These are phyloP conservation scores for Fonsecaea nubica DNA, from an alignment of 2,329 filamentous ascomycete genomes.

Conservation along the genomic window DNA sequence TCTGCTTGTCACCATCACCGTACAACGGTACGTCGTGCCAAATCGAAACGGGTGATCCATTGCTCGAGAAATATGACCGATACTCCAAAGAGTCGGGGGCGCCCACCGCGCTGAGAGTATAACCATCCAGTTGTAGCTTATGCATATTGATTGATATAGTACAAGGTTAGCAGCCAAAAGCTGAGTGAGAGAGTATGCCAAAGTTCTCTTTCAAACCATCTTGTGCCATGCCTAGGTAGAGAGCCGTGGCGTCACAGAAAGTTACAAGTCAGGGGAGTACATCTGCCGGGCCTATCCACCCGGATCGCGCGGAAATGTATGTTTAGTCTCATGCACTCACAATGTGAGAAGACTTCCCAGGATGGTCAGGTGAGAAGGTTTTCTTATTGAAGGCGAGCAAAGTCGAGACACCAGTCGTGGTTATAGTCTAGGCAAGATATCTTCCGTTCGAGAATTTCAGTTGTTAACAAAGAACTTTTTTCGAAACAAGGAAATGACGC, in stretches of 20 bases:
- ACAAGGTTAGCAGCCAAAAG: background rate
- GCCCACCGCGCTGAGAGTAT: background rate
- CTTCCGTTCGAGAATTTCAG: background rate
- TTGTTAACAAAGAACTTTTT: background rate
- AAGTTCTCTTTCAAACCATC: background rate
- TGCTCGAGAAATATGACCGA: constrained; percentile 68
- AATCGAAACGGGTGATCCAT: constrained; percentile 89
- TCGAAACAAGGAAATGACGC: background rate
- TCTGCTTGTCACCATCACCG: constrained; percentile 91
- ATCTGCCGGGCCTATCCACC: background rate
- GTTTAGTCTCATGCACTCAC: background rate
- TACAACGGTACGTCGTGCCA: constrained; percentile 99
- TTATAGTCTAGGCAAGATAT: background rate
- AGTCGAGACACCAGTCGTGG: background rate
- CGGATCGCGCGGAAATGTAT: background rate
- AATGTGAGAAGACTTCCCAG: background rate
- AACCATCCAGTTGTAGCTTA: background rate
- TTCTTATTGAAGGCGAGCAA: background rate
- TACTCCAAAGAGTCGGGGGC: constrained; percentile 6
- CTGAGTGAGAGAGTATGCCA: background rate
- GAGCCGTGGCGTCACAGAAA: no score
- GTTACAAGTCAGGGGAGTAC: background rate
- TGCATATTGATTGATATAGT: background rate
- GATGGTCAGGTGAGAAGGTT: background rate
- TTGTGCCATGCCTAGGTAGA: background rate